phyloP scores from a whole-genome alignment of 2,329 filamentous ascomycete species.

The Aspergillus fumigatiaffinis region DNA sequence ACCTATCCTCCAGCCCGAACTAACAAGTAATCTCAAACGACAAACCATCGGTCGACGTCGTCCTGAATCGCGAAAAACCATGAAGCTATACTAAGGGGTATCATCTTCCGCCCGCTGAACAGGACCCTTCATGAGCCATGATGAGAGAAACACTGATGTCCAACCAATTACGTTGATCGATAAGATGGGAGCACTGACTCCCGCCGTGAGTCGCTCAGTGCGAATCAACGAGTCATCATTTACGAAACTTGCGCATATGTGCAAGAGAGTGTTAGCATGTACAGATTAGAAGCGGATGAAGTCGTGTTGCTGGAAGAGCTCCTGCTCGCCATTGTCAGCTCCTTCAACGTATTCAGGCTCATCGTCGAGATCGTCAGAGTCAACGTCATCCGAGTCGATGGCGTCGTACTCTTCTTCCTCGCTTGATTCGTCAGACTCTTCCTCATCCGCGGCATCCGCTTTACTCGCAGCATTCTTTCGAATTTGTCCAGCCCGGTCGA shows the following conservation, averaged over 20 bases:
- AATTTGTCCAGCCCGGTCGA: slow-evolving; percentile 80
- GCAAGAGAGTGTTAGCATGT: slow-evolving; percentile 3
- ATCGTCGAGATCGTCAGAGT: slow-evolving; percentile 60
- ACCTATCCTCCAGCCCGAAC: not conserved
- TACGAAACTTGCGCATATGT: not conserved
- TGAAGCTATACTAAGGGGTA: not conserved
- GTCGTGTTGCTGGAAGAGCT: slow-evolving; percentile 50
- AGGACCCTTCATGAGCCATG: not conserved
- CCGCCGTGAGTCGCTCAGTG: not conserved
- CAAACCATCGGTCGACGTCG: not conserved
- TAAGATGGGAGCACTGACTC: not conserved
- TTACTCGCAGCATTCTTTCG: slow-evolving; percentile 51
- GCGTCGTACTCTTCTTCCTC: slow-evolving; percentile 65
- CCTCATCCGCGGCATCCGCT: slow-evolving; percentile 40
- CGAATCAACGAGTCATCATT: not conserved
- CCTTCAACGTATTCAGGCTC: slow-evolving; percentile 37
- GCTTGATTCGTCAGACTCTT: slow-evolving; percentile 69
- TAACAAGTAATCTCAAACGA: not conserved
- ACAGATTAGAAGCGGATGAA: slow-evolving; percentile 46
- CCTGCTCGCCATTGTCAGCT: slow-evolving; percentile 38
- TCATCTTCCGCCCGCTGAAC: not conserved
- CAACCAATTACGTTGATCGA: not conserved
- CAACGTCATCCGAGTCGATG: slow-evolving; percentile 66
- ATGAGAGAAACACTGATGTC: not conserved
- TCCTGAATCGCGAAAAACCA: not conserved